Conservation (phyloP, 768 basidiomycete species). For the Mycena leptocephala region DNA sequence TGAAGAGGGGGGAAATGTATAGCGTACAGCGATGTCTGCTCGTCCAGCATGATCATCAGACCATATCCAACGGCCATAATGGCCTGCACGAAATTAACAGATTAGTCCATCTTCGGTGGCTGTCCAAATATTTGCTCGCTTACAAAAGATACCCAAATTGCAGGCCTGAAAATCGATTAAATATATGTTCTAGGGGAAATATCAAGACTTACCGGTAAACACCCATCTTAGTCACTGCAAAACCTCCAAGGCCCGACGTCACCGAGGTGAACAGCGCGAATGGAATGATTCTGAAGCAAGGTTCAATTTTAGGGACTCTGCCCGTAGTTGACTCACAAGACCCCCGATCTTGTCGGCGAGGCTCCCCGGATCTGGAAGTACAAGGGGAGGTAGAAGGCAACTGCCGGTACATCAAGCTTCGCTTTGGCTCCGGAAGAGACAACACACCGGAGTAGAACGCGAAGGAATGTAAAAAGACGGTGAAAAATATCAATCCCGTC, state of each 20-base stretch:
- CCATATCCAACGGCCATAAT: constrained; percentile 78
- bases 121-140: not conserved
- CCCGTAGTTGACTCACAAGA: constrained; percentile 63
- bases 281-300: constrained; percentile 74
- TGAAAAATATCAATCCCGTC: constrained; percentile 72
- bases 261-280: constrained; percentile 75
- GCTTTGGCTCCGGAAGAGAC: not conserved
- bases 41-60: constrained; percentile 79
- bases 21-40: constrained; percentile 71
- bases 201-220: constrained; percentile 61
- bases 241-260: constrained; percentile 70
- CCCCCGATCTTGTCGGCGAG: no score
- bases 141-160: constrained; percentile 73
- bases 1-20: constrained; percentile 27
- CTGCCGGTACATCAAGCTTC: constrained; percentile 39
- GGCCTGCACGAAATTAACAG: constrained; percentile 38
- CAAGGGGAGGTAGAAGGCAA: constrained; percentile 80
- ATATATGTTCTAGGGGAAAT: not conserved
- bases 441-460: no score
- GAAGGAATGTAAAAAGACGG: constrained; percentile 75
- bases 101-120: no score
- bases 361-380: constrained; percentile 88
- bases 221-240: constrained; percentile 70
- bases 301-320: not conserved
- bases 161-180: constrained; percentile 32